Percentiles rank a stretch among this genome's conserved stretches.
Conservation (phyloP, 108 stramenopile genomes). For the Cyclotella choctawhatcheeana region DNA sequence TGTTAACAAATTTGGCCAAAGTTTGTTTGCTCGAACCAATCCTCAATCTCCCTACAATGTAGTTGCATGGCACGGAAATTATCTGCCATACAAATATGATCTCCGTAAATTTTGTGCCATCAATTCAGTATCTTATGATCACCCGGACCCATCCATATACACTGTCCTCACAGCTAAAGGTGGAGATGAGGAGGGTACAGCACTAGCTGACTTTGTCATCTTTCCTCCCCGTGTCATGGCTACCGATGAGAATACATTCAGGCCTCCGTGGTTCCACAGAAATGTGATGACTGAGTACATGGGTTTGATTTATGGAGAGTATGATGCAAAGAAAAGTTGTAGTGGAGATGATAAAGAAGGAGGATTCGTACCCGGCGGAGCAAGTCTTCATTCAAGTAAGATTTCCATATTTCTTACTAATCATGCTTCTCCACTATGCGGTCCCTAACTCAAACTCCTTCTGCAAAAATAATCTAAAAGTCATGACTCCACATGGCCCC, state of each 20-base stretch:
- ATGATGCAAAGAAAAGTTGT: conserved; percentile 78
- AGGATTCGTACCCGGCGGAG: conserved; percentile 88
- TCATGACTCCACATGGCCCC: conserved; percentile 94
- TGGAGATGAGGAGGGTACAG: conserved; percentile 79
- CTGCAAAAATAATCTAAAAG: no score
- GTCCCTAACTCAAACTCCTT: no score
- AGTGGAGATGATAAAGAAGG: conserved; percentile 22
- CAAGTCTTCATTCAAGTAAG: conserved; percentile 82
- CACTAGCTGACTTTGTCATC: conserved; percentile 92
- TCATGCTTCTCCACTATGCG: no score
- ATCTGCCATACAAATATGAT: conserved; percentile 92
- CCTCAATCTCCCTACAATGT: conserved; percentile 91
- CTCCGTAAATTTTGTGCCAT: conserved; percentile 84
- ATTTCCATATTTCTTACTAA: no score
- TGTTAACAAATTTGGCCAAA: conserved; percentile 75
- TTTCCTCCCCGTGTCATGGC: conserved; percentile 95
- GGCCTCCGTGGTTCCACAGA: conserved; percentile 95
- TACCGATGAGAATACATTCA: conserved; percentile 89
- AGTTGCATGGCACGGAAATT: conserved; percentile 96
- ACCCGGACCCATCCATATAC: conserved; percentile 94
- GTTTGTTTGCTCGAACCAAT: conserved; percentile 62
- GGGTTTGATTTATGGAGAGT: conserved; percentile 91
- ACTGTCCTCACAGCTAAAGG: conserved; percentile 87
- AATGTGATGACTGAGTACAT: conserved; percentile 95
- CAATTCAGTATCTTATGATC: conserved; percentile 93